Base-by-base conservation (phyloP, 2,329 filamentous ascomycete species). In the Xylaria digitata region DNA sequence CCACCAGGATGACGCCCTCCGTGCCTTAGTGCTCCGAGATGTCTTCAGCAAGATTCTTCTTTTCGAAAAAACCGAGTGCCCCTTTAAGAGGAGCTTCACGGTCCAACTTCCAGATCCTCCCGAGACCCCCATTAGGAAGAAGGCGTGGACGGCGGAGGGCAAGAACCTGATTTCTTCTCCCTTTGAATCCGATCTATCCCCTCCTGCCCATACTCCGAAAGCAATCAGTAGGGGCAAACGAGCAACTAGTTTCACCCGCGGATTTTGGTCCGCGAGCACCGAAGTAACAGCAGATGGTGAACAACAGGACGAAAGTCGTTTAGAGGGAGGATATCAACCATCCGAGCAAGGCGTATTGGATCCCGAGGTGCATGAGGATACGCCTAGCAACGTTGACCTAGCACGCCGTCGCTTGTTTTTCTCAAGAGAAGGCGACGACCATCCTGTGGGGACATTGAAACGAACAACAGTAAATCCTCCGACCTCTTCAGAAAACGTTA, bases 21-120 rank as follows among this genome's bases (percentile, higher is more conserved):
- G 87, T 71, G 89, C 92, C 4, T 84, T 87, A 61, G 84, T 89
- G 42, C 82, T 97, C 70, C 92, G 92, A 74, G 82, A 82, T 11
- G 90, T 93, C 8, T 80, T 97, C 32, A 86, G 85, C 60, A 88
- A 89, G 68, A 88, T 97, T 15, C 82, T 97, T 52, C 89, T 91
- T 70, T 97, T 96, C 75, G 94, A 97, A 78, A 92, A 92, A 75
- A 97, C 94, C 0, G 87, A 89, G 50, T 97, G 94, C 77, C 94
- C 94, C 0, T 97, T 97, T 77, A 86, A 90, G 74, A 86, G 93
- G 66, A 86, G 86, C 2, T 96, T 96, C 73, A 90, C 88, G 0
- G 89, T 95, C 11, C 86, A 90, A 57, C 81, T 96, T 19, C 92
- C 92, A 0, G 89, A 92, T 72, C 84, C 86, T 63, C 89, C 90